phyloP scores from a whole-genome alignment of 805 yeast species.

The Sugiyamaella valdiviana region DNA sequence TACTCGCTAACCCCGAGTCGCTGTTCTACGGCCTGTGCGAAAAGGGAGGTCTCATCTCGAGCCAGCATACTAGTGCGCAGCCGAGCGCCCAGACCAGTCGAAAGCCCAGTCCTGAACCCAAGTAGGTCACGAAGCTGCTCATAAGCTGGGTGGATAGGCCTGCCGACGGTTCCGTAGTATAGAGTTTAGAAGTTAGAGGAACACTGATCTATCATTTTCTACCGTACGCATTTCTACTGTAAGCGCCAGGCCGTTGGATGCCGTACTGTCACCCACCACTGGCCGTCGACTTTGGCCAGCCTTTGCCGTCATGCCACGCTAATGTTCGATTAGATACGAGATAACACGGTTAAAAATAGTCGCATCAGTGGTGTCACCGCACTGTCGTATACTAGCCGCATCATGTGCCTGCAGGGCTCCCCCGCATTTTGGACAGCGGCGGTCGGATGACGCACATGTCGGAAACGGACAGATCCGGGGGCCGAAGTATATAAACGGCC shows the following conservation, averaged over 20 bases:
- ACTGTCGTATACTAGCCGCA: neutral
- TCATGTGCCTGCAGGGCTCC: neutral
- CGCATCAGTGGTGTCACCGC: neutral
- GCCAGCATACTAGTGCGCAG: neutral
- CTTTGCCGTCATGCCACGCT: too few relatives aligned
- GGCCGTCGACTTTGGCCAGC: too few relatives aligned
- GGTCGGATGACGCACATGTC: neutral
- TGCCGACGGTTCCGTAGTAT: too few relatives aligned
- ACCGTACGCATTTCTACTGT: too few relatives aligned
- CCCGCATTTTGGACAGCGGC: neutral
- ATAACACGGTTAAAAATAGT: neutral
- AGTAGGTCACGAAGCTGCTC: too few relatives aligned
- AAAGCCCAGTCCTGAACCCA: too few relatives aligned
- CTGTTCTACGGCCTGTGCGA: constrained; percentile 72
- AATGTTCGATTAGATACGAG: neutral
- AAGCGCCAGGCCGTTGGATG: too few relatives aligned
- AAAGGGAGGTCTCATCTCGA: constrained; percentile 56
- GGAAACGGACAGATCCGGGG: neutral
- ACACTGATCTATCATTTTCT: too few relatives aligned
- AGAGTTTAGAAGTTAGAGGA: too few relatives aligned
- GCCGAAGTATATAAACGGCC: neutral
- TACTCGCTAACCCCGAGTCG: constrained; percentile 59
- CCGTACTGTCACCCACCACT: too few relatives aligned
- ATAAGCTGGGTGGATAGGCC: too few relatives aligned
- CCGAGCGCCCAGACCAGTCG: too few relatives aligned